Evolutionary conservation across 2,329 filamentous ascomycete genomes (phyloP).

Genomic region (Elsinoe australis): DNA sequence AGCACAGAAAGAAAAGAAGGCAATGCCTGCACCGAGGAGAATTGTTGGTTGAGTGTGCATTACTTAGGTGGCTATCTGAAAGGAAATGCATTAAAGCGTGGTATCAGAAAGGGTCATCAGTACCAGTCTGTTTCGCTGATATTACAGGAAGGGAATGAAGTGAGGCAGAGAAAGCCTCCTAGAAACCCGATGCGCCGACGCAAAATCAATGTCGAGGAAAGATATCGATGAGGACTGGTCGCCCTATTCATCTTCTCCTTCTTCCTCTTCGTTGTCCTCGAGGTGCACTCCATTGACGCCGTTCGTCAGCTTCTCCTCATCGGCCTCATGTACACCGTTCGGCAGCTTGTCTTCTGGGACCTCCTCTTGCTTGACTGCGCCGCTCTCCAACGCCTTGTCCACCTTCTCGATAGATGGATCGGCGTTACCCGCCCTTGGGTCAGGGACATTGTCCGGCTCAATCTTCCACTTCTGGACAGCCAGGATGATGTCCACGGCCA

Average conservation of each 20-base stretch:
- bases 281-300: slow-evolving; percentile 20
- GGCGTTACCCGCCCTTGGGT: slow-evolving; percentile 40
- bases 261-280: slow-evolving; percentile 18
- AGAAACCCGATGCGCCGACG: neutral
- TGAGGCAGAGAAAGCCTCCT: neutral
- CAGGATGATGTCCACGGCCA: slow-evolving; percentile 49
- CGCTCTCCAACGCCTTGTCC: slow-evolving; percentile 29
- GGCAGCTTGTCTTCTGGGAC: slow-evolving; percentile 23
- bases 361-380: slow-evolving; percentile 30
- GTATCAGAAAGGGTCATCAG: slow-evolving; percentile 5
- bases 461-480: slow-evolving; percentile 49
- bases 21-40: slow-evolving; percentile 34
- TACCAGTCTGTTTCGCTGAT: slow-evolving; percentile 14
- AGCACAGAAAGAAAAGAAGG: slow-evolving; percentile 70
- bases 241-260: slow-evolving; percentile 17
- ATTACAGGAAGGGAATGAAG: neutral
- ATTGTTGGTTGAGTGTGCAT: neutral
- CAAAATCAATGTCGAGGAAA: slow-evolving; percentile 2
- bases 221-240: neutral
- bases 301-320: slow-evolving; percentile 22
- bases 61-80: too few species aligned
- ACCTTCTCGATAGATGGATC: slow-evolving; percentile 34
- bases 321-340: slow-evolving; percentile 21
- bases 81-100: slow-evolving; percentile 13
- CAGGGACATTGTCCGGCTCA: slow-evolving; percentile 42